Conservation (phyloP, 2,329 filamentous ascomycete genomes). For the Hymenoscyphus albidus region DNA sequence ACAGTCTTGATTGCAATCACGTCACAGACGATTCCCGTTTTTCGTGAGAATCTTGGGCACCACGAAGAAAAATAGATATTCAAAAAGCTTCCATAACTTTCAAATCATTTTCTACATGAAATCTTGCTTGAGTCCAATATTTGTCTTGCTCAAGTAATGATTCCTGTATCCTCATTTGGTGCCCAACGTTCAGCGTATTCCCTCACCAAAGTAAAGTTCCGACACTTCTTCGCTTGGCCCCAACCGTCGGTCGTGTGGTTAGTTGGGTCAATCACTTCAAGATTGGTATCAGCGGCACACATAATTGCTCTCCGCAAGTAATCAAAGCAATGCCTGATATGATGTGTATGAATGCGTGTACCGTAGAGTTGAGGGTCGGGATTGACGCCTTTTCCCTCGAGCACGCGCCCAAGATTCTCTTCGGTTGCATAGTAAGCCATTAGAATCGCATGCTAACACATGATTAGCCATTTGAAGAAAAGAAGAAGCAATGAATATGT, state of each 20-base stretch:
- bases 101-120: too few species aligned
- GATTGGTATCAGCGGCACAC: slow-evolving; percentile 18
- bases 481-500: neutral
- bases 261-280: slow-evolving; percentile 6
- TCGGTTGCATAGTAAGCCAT: slow-evolving; percentile 1
- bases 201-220: slow-evolving; percentile 6
- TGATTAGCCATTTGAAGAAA: neutral
- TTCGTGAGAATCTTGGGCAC: too few species aligned
- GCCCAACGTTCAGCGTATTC: slow-evolving; percentile 1
- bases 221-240: slow-evolving; percentile 4
- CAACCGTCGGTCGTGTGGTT: neutral
- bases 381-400: neutral
- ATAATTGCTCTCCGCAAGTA: slow-evolving; percentile 15
- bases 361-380: neutral
- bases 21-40: too few species aligned
- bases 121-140: neutral
- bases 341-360: neutral
- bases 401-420: neutral
- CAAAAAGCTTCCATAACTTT: too few species aligned
- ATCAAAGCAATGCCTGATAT: slow-evolving; percentile 16
- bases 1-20: too few species aligned
- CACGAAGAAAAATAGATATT: too few species aligned
- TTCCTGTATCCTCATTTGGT: too few species aligned
- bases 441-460: neutral
- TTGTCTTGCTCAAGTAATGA: neutral